Percentiles rank a stretch among this genome's conserved stretches.
Conservation (phyloP, 352 stramenopile genomes). For the Phytophthora foliorum region DNA sequence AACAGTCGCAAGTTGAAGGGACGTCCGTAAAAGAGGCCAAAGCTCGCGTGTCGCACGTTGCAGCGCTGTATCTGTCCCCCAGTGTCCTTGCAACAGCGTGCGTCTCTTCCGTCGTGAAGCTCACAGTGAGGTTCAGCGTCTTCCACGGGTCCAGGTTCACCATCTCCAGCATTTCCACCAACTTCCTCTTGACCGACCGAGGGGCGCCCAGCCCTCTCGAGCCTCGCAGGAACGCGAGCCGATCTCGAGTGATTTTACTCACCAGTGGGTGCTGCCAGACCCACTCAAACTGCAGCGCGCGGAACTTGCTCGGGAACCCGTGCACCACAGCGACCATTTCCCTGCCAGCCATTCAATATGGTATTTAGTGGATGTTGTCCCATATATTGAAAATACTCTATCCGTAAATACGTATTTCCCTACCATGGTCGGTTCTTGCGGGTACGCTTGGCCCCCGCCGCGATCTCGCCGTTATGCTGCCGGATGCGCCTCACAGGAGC, state of each 20-base stretch:
- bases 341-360: slow-evolving; percentile 37
- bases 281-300: slow-evolving; percentile 84
- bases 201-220: slow-evolving; percentile 54
- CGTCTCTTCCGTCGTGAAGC: slow-evolving; percentile 57
- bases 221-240: slow-evolving; percentile 43
- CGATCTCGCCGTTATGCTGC: slow-evolving; percentile 82
- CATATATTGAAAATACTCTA: not conserved
- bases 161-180: slow-evolving; percentile 76
- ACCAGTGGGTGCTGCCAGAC: slow-evolving; percentile 79
- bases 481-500: slow-evolving; percentile 64
- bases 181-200: slow-evolving; percentile 74
- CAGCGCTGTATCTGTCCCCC: slow-evolving; percentile 41
- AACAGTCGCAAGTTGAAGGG: slow-evolving; percentile 32
- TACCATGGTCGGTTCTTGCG: slow-evolving; percentile 67
- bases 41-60: slow-evolving; percentile 44
- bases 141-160: slow-evolving; percentile 65
- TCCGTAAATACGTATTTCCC: not conserved
- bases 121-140: slow-evolving; percentile 57
- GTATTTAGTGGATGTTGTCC: not conserved
- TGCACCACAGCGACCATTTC: slow-evolving; percentile 81
- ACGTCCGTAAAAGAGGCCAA: slow-evolving; percentile 29
- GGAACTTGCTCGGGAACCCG: slow-evolving; percentile 80
- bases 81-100: slow-evolving; percentile 48
- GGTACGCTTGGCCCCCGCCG: slow-evolving; percentile 74
- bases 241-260: slow-evolving; percentile 61